These are phyloP conservation scores for Scleroderma citrinum DNA, from an alignment of 768 basidiomycete species.

Conservation along the genomic window DNA sequence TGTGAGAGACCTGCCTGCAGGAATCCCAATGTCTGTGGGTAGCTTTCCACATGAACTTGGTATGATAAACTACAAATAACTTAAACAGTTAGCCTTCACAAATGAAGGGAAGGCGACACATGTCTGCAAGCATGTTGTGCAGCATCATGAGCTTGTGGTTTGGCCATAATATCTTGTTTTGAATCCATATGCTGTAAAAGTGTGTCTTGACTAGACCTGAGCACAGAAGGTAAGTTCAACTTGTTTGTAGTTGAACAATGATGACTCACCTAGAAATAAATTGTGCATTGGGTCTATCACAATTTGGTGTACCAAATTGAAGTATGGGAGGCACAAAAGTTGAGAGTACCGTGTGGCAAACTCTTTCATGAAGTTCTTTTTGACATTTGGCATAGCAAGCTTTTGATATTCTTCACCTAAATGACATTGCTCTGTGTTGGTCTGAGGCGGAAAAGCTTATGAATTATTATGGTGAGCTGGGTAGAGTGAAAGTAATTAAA, in stretches of 20 bases:
- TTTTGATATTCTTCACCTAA: conserved; percentile 5
- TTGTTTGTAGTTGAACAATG: not conserved
- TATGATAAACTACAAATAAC: not conserved
- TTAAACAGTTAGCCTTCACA: not conserved
- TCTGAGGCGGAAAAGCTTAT: conserved; percentile 1
- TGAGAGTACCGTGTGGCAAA: conserved; percentile 20
- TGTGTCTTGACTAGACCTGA: conserved; percentile 21
- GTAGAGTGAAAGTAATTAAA: too few species aligned
- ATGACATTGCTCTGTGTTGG: conserved; percentile 6
- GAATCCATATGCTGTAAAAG: conserved; percentile 24
- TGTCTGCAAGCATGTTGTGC: not conserved
- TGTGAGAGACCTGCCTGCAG: conserved; percentile 29
- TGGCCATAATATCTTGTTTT: conserved; percentile 10
- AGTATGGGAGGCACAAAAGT: conserved; percentile 23
- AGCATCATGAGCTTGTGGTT: not conserved
- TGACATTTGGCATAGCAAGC: not conserved
- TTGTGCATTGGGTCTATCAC: conserved; percentile 30
- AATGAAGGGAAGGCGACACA: not conserved
- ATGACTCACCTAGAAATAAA: not conserved
- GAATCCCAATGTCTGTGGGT: conserved; percentile 24
- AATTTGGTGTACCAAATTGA: conserved; percentile 20
- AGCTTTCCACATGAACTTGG: conserved; percentile 7
- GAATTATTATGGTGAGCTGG: not conserved
- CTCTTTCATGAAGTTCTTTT: conserved; percentile 10
- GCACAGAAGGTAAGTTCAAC: not conserved